Evolutionary conservation across 2,329 filamentous ascomycete genomes (phyloP).

Genomic region (Chaetomiaceae sp.): DNA sequence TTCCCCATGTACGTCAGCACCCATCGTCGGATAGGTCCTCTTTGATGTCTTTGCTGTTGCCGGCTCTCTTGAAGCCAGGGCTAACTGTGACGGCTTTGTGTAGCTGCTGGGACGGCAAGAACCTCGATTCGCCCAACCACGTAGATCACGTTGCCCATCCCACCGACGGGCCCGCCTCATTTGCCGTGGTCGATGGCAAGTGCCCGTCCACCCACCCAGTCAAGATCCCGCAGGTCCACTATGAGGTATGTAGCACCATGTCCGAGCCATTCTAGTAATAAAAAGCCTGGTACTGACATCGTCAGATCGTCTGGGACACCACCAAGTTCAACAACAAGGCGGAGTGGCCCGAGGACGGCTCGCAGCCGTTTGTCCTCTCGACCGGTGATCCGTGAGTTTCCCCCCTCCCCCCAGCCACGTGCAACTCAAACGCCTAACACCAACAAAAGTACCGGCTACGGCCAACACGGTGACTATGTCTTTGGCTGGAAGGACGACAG

Average conservation of each 20-base stretch:
- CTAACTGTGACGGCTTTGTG: not conserved
- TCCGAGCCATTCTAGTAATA: not conserved
- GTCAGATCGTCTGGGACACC: conserved; percentile 26
- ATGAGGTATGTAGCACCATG: conserved; percentile 28
- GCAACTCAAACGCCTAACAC: no score
- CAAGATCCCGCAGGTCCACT: conserved; percentile 33
- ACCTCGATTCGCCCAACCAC: conserved; percentile 41
- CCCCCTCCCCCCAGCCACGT: no score
- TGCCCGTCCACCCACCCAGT: conserved; percentile 27
- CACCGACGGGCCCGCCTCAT: conserved; percentile 37
- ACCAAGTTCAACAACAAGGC: conserved; percentile 32
- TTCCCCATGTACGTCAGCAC: conserved; percentile 29
- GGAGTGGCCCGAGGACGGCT: conserved; percentile 34
- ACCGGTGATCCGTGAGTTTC: conserved; percentile 24
- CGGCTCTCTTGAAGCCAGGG: no score
- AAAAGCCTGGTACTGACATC: not conserved
- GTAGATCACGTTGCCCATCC: conserved; percentile 42
- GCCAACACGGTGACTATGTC: conserved; percentile 33
- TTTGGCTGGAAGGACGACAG: conserved; percentile 34
- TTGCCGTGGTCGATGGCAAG: conserved; percentile 32
- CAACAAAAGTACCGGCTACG: conserved; percentile 29
- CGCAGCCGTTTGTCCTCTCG: conserved; percentile 30
- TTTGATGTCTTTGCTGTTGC: no score
- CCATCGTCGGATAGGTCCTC: no score
- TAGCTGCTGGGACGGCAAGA: conserved; percentile 46